phyloP scores from a whole-genome alignment of 257 asterid species.

The Anisodus tanguticus region DNA sequence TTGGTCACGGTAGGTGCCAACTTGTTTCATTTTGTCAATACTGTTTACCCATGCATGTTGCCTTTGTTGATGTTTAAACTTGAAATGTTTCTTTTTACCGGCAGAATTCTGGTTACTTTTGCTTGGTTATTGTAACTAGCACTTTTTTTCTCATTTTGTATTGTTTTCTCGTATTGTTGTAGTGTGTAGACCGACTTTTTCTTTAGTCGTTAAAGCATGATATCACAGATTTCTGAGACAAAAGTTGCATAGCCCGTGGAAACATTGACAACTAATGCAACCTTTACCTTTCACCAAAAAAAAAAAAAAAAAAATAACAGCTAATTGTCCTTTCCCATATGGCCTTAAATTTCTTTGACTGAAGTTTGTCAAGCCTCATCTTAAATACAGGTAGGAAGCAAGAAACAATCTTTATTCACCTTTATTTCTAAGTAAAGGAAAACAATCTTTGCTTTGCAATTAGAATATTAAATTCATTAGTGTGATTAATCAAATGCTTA shows the following conservation, averaged over 20 bases:
- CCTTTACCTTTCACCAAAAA: background rate
- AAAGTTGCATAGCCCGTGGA: background rate
- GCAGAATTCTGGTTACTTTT: background rate
- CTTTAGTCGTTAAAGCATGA: background rate
- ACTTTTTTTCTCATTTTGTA: background rate
- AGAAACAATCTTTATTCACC: background rate
- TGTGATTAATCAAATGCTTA: background rate
- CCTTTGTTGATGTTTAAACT: background rate
- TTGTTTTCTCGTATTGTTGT: background rate
- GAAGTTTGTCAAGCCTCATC: background rate
- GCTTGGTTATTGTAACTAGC: background rate
- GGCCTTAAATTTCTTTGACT: background rate
- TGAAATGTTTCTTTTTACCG: background rate
- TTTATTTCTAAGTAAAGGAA: background rate
- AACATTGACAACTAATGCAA: background rate
- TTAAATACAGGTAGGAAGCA: background rate
- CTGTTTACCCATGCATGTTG: constrained; percentile 4
- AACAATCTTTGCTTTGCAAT: too few species aligned
- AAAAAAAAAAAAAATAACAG: background rate
- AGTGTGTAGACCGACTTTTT: background rate
- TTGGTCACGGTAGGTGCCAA: background rate
- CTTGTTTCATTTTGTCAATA: constrained; percentile 15
- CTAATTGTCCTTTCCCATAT: background rate
- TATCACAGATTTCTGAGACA: background rate
- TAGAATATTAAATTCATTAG: background rate